Conservation (phyloP, 2,329 filamentous ascomycete genomes). For the Onygenales sp. region DNA sequence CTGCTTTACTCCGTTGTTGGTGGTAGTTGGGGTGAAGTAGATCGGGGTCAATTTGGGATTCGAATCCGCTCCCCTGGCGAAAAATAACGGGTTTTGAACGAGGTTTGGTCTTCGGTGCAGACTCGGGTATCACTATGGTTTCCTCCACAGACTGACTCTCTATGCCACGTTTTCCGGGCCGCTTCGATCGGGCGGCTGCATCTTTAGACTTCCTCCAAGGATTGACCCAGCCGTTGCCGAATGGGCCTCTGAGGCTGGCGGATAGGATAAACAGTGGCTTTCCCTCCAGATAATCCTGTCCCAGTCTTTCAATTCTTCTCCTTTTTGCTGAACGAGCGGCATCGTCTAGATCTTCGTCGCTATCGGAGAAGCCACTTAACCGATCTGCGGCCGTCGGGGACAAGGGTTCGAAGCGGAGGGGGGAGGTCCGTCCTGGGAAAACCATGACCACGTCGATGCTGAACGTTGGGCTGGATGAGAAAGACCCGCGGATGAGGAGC, state of each 20-base stretch:
- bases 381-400: slow-evolving; percentile 16
- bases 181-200: neutral
- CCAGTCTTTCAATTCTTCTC: slow-evolving; percentile 34
- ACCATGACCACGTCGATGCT: slow-evolving; percentile 2
- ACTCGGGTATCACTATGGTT: neutral
- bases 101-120: neutral
- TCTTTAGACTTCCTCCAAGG: slow-evolving; percentile 27
- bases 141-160: neutral
- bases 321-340: slow-evolving; percentile 25
- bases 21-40: neutral
- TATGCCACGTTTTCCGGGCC: neutral
- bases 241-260: slow-evolving; percentile 36
- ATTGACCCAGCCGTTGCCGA: slow-evolving; percentile 36
- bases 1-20: neutral
- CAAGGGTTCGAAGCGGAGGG: slow-evolving; percentile 27
- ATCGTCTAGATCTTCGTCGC: slow-evolving; percentile 31
- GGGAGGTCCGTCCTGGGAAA: slow-evolving; percentile 16
- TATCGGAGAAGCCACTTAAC: slow-evolving; percentile 19
- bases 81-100: neutral
- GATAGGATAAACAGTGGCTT: slow-evolving; percentile 36
- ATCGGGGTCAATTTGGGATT: neutral
- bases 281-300: slow-evolving; percentile 33
- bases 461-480: neutral
- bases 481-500: slow-evolving; percentile 4
- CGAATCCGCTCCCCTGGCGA: neutral